Conservation (phyloP, 1,139 yeast genomes). For the Chernovozyma aurita region DNA sequence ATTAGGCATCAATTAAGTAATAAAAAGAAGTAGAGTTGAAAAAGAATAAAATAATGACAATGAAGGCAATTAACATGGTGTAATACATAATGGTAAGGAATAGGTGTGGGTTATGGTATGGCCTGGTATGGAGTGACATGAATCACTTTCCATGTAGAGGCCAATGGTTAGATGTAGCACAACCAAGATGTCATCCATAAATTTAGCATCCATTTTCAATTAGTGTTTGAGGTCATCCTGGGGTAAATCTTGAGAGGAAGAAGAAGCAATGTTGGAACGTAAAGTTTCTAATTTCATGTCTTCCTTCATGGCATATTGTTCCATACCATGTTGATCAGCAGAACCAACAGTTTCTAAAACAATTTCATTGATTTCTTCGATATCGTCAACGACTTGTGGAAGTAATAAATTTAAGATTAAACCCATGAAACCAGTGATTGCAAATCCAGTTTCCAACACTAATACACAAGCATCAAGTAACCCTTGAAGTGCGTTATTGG, state of each 20-base stretch:
- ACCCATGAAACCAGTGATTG: slow-evolving; percentile 76
- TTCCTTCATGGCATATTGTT: slow-evolving; percentile 34
- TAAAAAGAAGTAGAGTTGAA: no score
- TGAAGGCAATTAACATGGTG: no score
- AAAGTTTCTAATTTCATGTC: slow-evolving; percentile 25
- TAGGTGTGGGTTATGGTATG: no score
- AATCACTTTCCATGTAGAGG: no score
- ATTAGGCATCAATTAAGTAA: no score
- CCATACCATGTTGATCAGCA: slow-evolving; percentile 39
- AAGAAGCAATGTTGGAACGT: slow-evolving; percentile 10
- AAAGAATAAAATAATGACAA: no score
- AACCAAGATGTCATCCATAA: no score
- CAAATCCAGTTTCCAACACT: slow-evolving; percentile 86
- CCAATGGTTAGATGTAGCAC: no score
- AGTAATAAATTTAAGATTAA: slow-evolving; percentile 64
- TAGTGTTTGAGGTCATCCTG: no score
- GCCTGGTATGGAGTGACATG: no score
- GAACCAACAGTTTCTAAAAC: slow-evolving; percentile 45
- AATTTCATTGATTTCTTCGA: slow-evolving; percentile 46
- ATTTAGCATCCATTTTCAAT: no score
- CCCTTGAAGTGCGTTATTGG: slow-evolving; percentile 59
- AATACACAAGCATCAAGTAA: slow-evolving; percentile 75
- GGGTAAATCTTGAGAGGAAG: background rate
- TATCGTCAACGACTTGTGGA: slow-evolving; percentile 68
- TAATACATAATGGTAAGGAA: no score